Conservation (phyloP, 2,329 filamentous ascomycete genomes). For the Claviceps cyperi region DNA sequence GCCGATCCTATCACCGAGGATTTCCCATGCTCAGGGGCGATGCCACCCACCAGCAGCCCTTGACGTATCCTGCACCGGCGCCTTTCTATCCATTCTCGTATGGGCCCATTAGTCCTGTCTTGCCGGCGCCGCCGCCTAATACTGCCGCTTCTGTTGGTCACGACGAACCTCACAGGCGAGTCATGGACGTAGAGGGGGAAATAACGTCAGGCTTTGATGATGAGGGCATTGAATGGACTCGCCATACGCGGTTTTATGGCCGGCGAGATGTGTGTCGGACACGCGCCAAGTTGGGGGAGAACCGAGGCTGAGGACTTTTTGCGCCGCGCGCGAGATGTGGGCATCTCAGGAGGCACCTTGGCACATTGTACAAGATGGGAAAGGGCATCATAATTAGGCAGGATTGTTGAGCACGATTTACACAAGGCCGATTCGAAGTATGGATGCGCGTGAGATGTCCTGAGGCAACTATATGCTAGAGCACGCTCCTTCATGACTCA, state of each 20-base stretch:
- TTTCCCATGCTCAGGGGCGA: conserved; percentile 24
- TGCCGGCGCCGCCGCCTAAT: conserved; percentile 31
- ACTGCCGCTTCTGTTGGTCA: conserved; percentile 9
- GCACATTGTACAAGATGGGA: too few species aligned
- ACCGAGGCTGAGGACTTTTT: conserved; percentile 20
- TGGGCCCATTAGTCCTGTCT: conserved; percentile 30
- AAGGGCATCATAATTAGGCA: too few species aligned
- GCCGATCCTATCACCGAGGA: conserved; percentile 29
- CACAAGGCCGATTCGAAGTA: too few species aligned
- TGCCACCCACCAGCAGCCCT: conserved; percentile 13
- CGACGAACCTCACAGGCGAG: conserved; percentile 13
- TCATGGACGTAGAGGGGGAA: conserved; percentile 33
- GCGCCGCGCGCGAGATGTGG: too few species aligned
- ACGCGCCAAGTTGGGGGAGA: conserved; percentile 31
- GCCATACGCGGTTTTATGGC: conserved; percentile 45
- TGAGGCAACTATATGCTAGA: too few species aligned
- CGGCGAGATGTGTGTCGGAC: conserved; percentile 39
- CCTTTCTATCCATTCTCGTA: conserved; percentile 34
- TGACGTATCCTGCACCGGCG: conserved; percentile 14
- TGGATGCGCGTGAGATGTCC: too few species aligned
- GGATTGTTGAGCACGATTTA: too few species aligned
- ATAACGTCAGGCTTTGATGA: conserved; percentile 34
- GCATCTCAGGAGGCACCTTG: too few species aligned
- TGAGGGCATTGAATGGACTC: conserved; percentile 36
- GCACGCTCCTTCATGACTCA: too few species aligned